phyloP scores from a whole-genome alignment of 2,329 filamentous ascomycete species.

The Aspergillus puulaauensis region DNA sequence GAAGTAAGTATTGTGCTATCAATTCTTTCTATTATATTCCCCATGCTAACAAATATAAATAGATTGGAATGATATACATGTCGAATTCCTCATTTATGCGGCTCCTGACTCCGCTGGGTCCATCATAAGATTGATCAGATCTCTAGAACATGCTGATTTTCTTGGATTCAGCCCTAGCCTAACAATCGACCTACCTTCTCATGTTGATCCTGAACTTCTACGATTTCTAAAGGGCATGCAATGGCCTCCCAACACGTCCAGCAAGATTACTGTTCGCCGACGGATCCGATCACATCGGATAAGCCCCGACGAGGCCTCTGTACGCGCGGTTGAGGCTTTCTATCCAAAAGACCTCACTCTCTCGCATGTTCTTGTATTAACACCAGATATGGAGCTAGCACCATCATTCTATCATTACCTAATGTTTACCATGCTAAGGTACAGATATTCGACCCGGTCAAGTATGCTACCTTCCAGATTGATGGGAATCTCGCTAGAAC shows the following conservation, averaged over 20 bases:
- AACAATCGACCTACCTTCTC: conserved; percentile 77
- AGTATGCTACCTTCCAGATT: conserved; percentile 54
- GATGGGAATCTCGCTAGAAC: conserved; percentile 76
- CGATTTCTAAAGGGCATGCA: conserved; percentile 62
- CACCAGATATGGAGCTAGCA: conserved; percentile 76
- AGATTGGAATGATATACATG: conserved; percentile 74
- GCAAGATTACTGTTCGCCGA: conserved; percentile 67
- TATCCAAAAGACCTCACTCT: conserved; percentile 67
- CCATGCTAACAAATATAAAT: conserved; percentile 14
- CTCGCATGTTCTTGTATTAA: conserved; percentile 81
- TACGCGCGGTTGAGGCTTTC: conserved; percentile 81
- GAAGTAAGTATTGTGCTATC: conserved; percentile 46
- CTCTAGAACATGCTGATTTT: conserved; percentile 74
- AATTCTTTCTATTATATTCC: conserved; percentile 1
- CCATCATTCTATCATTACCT: conserved; percentile 83
- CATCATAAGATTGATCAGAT: conserved; percentile 73
- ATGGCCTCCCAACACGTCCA: conserved; percentile 62
- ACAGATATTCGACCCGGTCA: conserved; percentile 64
- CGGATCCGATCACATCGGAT: conserved; percentile 64
- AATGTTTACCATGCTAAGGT: conserved; percentile 74
- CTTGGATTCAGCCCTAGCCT: conserved; percentile 69
- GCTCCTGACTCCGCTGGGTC: conserved; percentile 69
- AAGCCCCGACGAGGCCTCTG: conserved; percentile 68
- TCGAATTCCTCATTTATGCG: conserved; percentile 84
- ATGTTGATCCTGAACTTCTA: conserved; percentile 65